These are phyloP conservation scores for Xylaria acuta DNA, from an alignment of 495 filamentous ascomycete species.

Conservation along the genomic window DNA sequence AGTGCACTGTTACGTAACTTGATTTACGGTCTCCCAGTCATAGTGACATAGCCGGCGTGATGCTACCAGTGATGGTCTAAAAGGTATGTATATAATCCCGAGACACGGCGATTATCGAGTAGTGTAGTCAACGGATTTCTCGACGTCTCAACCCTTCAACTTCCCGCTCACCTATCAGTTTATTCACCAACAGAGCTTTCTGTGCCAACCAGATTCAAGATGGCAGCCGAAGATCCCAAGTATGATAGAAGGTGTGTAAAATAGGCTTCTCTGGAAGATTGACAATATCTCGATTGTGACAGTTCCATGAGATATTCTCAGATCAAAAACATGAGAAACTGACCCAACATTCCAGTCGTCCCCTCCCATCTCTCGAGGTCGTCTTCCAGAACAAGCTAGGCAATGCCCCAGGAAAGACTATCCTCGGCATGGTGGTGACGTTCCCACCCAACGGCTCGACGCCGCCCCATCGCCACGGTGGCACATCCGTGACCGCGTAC, in stretches of 20 bases:
- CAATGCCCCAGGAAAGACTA: not conserved
- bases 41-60: not conserved
- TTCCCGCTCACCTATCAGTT: not conserved
- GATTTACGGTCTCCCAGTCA: not conserved
- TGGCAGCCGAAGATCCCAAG: conserved; percentile 8
- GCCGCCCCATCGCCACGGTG: conserved; percentile 2
- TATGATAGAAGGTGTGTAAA: not conserved
- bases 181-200: not conserved
- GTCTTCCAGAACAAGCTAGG: not conserved
- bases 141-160: not conserved
- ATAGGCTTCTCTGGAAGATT: not conserved
- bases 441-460: conserved; percentile 4
- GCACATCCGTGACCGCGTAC: conserved; percentile 6
- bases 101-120: not conserved
- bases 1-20: not conserved
- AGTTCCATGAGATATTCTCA: not conserved
- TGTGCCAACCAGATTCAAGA: not conserved
- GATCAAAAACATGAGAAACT: not conserved
- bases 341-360: not conserved
- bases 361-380: not conserved
- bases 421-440: conserved; percentile 11
- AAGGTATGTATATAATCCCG: not conserved
- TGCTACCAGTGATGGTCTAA: not conserved
- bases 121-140: not conserved
- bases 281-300: not conserved